Evolutionary conservation across 768 basidiomycete species (phyloP), one percentile per base, ranked within the genome.

Genomic region (Rhodotorula babjevae): DNA sequence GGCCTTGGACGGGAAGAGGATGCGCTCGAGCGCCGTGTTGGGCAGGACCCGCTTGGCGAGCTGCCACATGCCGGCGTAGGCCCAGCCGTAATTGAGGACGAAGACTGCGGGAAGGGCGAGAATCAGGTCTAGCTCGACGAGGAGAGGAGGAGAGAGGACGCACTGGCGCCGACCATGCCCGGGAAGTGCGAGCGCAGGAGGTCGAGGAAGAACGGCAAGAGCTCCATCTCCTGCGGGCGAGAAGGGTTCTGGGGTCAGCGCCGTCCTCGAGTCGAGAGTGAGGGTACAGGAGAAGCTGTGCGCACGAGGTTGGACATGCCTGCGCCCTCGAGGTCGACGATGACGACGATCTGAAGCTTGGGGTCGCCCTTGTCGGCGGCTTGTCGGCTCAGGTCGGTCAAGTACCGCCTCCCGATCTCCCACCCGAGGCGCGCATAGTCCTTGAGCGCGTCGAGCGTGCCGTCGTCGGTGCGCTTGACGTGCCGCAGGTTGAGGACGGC

Each of bases 141-240:
- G 7, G 3, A 23, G 10, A 1, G 50, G 8, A 3, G 11, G 10
- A 8, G 16, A 36, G 42, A 36, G 25, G 27, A 60, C 60, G 40
- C n/a, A 61, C 60, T 61, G 19, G 44, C 61, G 33, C 77, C 73
- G 46, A 71, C 62, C 74, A 71, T 77, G 52, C 77, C 78, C 0
- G 78, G 78, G 36, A 79, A 79, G 42, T 77, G 73, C 25, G 56
- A 65, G 63, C 75, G 74, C 53, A 79, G 75, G 1, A 79, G 66
- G 36, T 76, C 77, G 61, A 79, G 68, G 62, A 76, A 74, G 75
- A 77, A 79, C 1, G 78, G 77, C 19, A 79, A 63, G 1, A 79
- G 66, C 65, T 79, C 78, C 50, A 79, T 53, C 63, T 79, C 78
- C 69, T 77, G 72, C 16, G 9, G 21, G 15, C 7, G 23, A 18